phyloP scores from a whole-genome alignment of 225 moss, liverwort and hornwort genomes.

The Polytrichum formosum region DNA sequence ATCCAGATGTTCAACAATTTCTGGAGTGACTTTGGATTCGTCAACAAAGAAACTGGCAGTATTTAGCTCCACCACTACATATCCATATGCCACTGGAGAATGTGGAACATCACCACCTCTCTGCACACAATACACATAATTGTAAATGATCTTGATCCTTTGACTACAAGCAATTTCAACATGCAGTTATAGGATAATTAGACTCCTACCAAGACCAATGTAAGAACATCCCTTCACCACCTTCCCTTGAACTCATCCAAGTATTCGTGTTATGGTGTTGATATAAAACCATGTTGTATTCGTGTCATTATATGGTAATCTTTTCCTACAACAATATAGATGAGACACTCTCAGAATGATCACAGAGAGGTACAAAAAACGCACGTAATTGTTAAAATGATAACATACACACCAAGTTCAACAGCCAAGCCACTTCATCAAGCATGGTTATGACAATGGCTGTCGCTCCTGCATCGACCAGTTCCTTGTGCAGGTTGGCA shows the following conservation, averaged over 20 bases:
- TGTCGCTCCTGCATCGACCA: conserved; percentile 68
- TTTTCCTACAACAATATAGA: too few relatives aligned
- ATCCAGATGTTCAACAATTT: conserved; percentile 66
- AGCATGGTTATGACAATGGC: conserved; percentile 86
- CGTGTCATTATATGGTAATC: too few relatives aligned
- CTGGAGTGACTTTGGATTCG: conserved; percentile 61
- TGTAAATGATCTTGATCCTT: not conserved
- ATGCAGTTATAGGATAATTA: not conserved
- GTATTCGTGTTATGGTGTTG: too few relatives aligned
- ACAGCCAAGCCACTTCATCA: conserved; percentile 94
- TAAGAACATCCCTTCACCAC: too few relatives aligned
- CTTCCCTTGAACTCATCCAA: too few relatives aligned
- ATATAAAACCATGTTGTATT: too few relatives aligned
- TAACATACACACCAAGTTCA: conserved; percentile 70
- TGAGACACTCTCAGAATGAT: too few relatives aligned
- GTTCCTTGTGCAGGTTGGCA: conserved; percentile 66
- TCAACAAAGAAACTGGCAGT: conserved; percentile 82
- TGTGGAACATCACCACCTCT: conserved; percentile 92
- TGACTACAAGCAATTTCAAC: not conserved
- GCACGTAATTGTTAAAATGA: too few relatives aligned
- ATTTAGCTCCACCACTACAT: conserved; percentile 78
- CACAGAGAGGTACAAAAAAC: too few relatives aligned
- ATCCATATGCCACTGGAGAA: conserved; percentile 89
- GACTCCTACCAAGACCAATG: too few relatives aligned
- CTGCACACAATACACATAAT: conserved; percentile 35